These are phyloP conservation scores for Globisporangium camurandrum DNA, from an alignment of 352 stramenopile species.

Conservation along the genomic window DNA sequence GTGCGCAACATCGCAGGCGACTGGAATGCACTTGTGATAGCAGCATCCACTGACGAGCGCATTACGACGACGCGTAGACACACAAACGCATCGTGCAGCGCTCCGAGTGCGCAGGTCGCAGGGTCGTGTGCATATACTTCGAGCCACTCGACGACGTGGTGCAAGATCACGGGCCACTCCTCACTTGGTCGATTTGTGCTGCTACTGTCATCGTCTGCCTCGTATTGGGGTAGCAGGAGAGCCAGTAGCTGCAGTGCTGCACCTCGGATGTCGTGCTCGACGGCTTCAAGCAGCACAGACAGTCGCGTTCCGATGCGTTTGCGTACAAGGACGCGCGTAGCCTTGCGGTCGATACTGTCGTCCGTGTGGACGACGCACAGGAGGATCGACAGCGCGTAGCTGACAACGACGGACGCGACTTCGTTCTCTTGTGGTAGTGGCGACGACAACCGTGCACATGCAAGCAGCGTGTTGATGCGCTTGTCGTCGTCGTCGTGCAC, in stretches of 20 bases:
- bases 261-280: conserved; percentile 37
- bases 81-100: conserved; percentile 32
- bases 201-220: neutral
- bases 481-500: conserved; percentile 12
- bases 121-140: conserved; percentile 52
- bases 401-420: conserved; percentile 22
- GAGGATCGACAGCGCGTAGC: conserved; percentile 37
- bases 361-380: conserved; percentile 16
- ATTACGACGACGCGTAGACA: conserved; percentile 37
- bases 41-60: conserved; percentile 1
- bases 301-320: conserved; percentile 35
- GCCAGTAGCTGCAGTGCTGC: conserved; percentile 39
- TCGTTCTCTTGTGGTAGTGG: conserved; percentile 21
- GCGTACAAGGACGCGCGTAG: conserved; percentile 19
- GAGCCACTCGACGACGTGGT: conserved; percentile 67
- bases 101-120: conserved; percentile 16
- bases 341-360: too few relatives aligned
- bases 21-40: conserved; percentile 22
- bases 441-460: conserved; percentile 25
- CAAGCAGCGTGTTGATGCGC: conserved; percentile 29
- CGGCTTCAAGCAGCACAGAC: conserved; percentile 35
- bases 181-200: conserved; percentile 13
- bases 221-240: conserved; percentile 20
- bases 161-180: conserved; percentile 31
- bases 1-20: conserved; percentile 25